Evolutionary conservation across 306 rosid genomes (phyloP).

Genomic region (Cucurbita moschata): DNA sequence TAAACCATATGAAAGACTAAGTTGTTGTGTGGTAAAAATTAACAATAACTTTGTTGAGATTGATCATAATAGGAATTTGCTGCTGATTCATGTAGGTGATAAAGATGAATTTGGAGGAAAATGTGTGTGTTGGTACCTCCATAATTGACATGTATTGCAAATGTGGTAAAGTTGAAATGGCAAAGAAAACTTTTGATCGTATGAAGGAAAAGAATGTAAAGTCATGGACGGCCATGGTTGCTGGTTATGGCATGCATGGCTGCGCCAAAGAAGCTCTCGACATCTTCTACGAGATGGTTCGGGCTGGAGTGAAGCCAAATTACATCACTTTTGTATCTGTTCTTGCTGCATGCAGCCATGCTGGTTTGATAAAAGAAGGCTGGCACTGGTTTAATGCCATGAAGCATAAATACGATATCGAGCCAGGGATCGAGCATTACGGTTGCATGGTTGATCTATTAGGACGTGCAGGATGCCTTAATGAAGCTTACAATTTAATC

Average conservation of each 20-base stretch:
- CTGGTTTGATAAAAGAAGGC: conserved; percentile 56
- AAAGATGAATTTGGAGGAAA: conserved; percentile 54
- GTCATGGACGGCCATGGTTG: conserved; percentile 62
- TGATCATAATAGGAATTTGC: neutral
- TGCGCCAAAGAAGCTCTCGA: conserved; percentile 44
- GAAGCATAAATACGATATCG: conserved; percentile 36
- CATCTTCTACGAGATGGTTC: conserved; percentile 41
- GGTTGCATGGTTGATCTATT: conserved; percentile 75
- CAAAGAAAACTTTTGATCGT: conserved; percentile 52
- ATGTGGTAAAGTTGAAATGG: conserved; percentile 59
- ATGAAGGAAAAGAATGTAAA: conserved; percentile 57
- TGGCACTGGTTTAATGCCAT: conserved; percentile 66
- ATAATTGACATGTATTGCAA: conserved; percentile 67
- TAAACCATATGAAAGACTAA: no score
- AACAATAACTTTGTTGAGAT: no score
- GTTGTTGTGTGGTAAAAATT: no score
- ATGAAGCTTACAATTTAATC: conserved; percentile 53
- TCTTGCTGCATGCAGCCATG: conserved; percentile 69
- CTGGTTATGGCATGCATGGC: conserved; percentile 84
- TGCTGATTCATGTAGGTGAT: conserved; percentile 28
- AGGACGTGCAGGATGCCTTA: conserved; percentile 59
- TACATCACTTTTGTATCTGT: conserved; percentile 55
- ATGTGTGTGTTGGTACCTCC: conserved; percentile 47
- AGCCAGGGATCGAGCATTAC: conserved; percentile 67
- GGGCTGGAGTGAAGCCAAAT: conserved; percentile 39